Evolutionary conservation across 768 basidiomycete species (phyloP).

Genomic region (Pleurotus salmoneostramineus): DNA sequence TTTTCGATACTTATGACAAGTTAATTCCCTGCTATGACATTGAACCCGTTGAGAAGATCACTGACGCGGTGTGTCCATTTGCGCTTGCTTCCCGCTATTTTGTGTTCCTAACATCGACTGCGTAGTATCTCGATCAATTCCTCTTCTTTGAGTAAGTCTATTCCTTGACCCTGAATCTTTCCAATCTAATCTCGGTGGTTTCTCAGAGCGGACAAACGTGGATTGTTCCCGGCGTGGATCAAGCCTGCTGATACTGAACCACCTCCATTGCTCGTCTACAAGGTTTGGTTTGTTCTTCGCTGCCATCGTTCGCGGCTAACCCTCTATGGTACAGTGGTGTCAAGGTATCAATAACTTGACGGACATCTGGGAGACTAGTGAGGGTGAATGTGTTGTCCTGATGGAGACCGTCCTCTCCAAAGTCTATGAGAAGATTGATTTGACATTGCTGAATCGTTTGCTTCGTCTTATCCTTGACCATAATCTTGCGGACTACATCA

Average conservation of each 20-base stretch:
- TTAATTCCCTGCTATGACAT: slow-evolving; percentile 99
- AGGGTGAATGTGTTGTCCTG: slow-evolving; percentile 97
- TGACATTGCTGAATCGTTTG: slow-evolving; percentile 93
- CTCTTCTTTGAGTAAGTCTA: slow-evolving; percentile 81
- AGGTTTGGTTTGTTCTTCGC: slow-evolving; percentile 30
- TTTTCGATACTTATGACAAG: slow-evolving; percentile 97
- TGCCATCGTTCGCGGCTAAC: background rate
- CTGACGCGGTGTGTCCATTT: slow-evolving; percentile 73
- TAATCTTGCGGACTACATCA: slow-evolving; percentile 98
- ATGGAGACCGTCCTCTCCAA: slow-evolving; percentile 99
- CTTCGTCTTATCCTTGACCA: slow-evolving; percentile 96
- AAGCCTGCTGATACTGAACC: slow-evolving; percentile 98
- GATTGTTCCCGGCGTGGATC: slow-evolving; percentile 98
- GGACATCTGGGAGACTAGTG: slow-evolving; percentile 97
- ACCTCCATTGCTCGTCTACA: slow-evolving; percentile 94
- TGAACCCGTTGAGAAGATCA: slow-evolving; percentile 99
- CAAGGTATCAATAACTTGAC: slow-evolving; percentile 99
- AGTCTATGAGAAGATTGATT: slow-evolving; percentile 98
- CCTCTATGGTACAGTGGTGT: slow-evolving; percentile 62
- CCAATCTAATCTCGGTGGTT: slow-evolving; percentile 3
- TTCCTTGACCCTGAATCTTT: background rate
- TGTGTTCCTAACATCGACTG: slow-evolving; percentile 10
- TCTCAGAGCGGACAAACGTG: slow-evolving; percentile 85
- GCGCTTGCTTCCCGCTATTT: background rate
- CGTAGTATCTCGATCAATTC: slow-evolving; percentile 93